phyloP scores from a whole-genome alignment of 164 flowering plant genomes.

The Euptelea pleiosperma region DNA sequence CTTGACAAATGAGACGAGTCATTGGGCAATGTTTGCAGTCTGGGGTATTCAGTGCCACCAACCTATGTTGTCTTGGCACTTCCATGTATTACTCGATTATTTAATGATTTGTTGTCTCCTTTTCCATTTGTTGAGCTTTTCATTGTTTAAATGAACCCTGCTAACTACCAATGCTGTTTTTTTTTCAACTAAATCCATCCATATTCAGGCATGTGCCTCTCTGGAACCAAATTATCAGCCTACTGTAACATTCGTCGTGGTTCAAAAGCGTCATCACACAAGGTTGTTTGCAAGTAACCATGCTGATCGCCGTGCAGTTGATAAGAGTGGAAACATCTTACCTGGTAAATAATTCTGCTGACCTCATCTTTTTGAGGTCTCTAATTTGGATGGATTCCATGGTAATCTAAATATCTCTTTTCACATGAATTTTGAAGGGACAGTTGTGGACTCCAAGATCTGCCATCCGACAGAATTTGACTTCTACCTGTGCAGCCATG shows the following conservation, averaged over 20 bases:
- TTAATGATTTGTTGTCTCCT: too few relatives aligned
- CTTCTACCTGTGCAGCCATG: conserved; percentile 64
- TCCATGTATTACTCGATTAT: too few relatives aligned
- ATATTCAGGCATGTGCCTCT: conserved; percentile 25
- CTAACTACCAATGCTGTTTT: not conserved
- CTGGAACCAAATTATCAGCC: conserved; percentile 29
- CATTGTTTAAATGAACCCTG: not conserved
- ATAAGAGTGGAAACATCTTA: conserved; percentile 12
- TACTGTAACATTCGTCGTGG: conserved; percentile 58
- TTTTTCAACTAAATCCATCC: not conserved
- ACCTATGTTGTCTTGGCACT: too few relatives aligned
- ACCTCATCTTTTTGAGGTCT: not conserved
- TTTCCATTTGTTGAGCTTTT: too few relatives aligned
- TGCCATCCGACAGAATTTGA: conserved; percentile 70
- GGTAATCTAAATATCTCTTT: not conserved
- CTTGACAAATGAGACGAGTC: too few relatives aligned
- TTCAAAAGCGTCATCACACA: conserved; percentile 27
- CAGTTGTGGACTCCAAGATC: conserved; percentile 62
- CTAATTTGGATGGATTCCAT: not conserved
- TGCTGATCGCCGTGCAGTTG: not conserved
- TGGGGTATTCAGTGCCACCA: too few relatives aligned
- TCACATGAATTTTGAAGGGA: conserved; percentile 39
- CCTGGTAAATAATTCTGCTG: conserved; percentile 9
- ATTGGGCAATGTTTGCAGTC: too few relatives aligned
- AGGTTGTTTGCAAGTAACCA: conserved; percentile 21